These are phyloP conservation scores for Talaromyces amestolkiae DNA, from an alignment of 2,329 filamentous ascomycete species.

Conservation along the genomic window DNA sequence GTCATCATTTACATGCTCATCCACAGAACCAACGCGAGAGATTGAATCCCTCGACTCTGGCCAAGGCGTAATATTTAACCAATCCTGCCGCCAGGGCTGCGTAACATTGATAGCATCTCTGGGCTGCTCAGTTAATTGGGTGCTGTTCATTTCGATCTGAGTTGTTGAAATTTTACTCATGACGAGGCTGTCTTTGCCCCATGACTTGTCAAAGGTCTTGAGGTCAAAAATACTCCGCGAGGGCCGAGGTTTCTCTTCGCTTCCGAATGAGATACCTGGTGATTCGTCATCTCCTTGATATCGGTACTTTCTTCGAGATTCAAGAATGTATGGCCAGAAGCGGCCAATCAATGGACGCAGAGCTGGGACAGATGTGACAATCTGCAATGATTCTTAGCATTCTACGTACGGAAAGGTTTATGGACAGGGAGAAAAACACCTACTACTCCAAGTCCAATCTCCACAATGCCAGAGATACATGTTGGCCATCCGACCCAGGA, in stretches of 20 bases:
- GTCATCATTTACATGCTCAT: background rate
- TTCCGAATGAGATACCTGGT: background rate
- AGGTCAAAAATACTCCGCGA: background rate
- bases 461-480: slow-evolving; percentile 31
- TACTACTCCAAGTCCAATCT: slow-evolving; percentile 39
- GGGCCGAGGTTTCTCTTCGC: background rate
- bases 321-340: slow-evolving; percentile 4
- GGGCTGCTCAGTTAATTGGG: background rate
- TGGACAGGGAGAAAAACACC: slow-evolving; percentile 11
- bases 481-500: slow-evolving; percentile 39
- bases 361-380: slow-evolving; percentile 10
- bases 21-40: background rate
- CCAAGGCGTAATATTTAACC: background rate
- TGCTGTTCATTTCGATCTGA: background rate
- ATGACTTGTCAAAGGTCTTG: background rate
- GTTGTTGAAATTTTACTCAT: background rate
- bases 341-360: slow-evolving; percentile 12
- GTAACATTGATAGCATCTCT: background rate
- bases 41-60: background rate
- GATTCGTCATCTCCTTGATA: background rate
- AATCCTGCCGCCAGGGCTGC: background rate
- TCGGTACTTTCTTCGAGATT: background rate
- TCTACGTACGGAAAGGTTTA: background rate
- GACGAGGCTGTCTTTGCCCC: background rate
- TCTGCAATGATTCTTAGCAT: slow-evolving; percentile 7